Base-by-base conservation (phyloP, 2,329 filamentous ascomycete genomes). In the Alternaria sp. region DNA sequence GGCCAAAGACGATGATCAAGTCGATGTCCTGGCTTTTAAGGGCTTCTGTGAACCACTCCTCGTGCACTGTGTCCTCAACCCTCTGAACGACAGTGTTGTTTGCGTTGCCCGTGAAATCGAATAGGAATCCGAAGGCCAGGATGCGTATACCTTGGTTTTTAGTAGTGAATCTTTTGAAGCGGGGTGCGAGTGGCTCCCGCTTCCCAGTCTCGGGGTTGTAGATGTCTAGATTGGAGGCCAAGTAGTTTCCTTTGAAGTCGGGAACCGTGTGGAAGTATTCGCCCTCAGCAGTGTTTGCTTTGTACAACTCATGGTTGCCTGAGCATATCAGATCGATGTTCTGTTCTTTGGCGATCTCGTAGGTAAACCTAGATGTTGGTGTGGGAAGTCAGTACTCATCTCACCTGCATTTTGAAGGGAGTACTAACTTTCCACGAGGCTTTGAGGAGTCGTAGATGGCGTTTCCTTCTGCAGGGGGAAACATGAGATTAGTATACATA, bases 301-400 rank as follows among this genome's bases (percentile, higher is more conserved):
- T 88, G 83, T 99, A 99, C 12, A 99, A 87, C 82, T 99, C 96
- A 82, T 99, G 96, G 74, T 99, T 99, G 54, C 96, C 96, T 1
- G 90, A 91, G 71, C 90, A 95, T 51, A 98, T 86, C 25, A 97
- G 82, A 76, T 98, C 95, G 69, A 97, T 89, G 46, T 89, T 81
- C 76, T 97, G 93, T 75, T 96, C 85, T 65, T 89, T 90, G 76
- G 96, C 89, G 59, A 98, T 96, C 67, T 95, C 91, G 76, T 93
- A 95, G 1, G 93, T 93, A 78, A 93, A 97, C 19, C 49, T 52
- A 40, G 13, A 40, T 36, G 13, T 52, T 52, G 30, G 49, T n/a
- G 19, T 19, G 36, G 13, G 28, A 40, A 36, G 49, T 52, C 28
- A 52, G 49, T 40, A 36, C 28, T n/a, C 7, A 21, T 52, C 19